Base-by-base conservation (phyloP, 2,329 filamentous ascomycete genomes). In the Fusarium illudens region DNA sequence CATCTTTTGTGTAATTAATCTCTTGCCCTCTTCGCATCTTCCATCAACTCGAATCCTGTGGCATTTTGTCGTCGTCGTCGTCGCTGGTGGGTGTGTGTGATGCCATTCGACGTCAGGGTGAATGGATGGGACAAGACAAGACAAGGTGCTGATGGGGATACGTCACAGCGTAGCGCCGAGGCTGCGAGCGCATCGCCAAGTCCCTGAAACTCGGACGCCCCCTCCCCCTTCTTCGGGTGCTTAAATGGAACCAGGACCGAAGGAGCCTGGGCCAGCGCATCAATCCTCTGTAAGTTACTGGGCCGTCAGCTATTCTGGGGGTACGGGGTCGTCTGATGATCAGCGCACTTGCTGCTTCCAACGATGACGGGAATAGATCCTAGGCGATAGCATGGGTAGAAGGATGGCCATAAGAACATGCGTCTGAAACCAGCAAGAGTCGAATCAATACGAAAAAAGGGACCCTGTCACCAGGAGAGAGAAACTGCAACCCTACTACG, bases 161-260 rank as follows among this genome's bases (percentile, higher is more conserved):
- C 71, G 71, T 73, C 71, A 73, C 71, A 60, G 33, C 25, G 61
- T 58, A 64, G 62, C 52, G 59, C 55, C 61, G 32, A 62, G 49
- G 37, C 60, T 63, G 55, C 63, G 55, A 34, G 59, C 55, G 50
- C 65, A 68, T 61, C 62, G 58, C 64, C 66, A 60, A 74, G 71
- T 71, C 71, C 68, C 68, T 74, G 63, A 67, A 70, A 67, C 59
- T 46, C 48, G 59, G 34, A 55, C 55, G 53, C 62, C 10, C 8
- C 37, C 20, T 22, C 39, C 20, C 39, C 39, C 39, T 44, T 22
- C 52, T 54, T 50, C 37, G 52, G 53, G 53, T 48, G 53, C 42
- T 57, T 50, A 34, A 46, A 64, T 60, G 63, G 63, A 60, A 56
- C 62, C 62, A n/a, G n/a, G n/a, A 60, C 32, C 37, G 15, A 55